These are phyloP conservation scores for Epichloe brachyelytri DNA, from an alignment of 2,329 filamentous ascomycete species.

Conservation along the genomic window DNA sequence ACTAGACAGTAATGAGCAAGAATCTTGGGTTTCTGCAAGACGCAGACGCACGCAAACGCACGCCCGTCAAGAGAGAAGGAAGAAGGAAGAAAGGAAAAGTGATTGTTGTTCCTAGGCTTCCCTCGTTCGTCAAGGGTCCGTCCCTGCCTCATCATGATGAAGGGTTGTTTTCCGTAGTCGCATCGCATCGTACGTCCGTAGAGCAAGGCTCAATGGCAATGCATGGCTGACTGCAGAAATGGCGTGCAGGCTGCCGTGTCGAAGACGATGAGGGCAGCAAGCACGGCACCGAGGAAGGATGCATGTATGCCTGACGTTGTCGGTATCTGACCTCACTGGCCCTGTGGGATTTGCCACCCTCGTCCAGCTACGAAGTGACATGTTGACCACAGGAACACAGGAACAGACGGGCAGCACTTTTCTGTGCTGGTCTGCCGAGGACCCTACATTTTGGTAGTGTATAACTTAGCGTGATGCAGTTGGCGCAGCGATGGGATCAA, in stretches of 20 bases:
- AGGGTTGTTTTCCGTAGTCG: not conserved
- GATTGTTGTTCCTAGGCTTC: too few relatives aligned
- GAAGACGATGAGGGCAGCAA: not conserved
- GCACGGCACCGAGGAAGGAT: not conserved
- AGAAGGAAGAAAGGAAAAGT: too few relatives aligned
- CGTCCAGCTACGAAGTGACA: not conserved
- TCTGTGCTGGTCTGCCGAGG: not conserved
- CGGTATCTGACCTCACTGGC: not conserved
- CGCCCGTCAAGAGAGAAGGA: too few relatives aligned
- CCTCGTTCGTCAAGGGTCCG: too few relatives aligned
- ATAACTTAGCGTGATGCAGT: not conserved
- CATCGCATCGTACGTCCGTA: not conserved
- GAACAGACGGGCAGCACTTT: not conserved
- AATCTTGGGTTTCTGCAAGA: too few relatives aligned
- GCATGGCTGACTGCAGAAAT: constrained; percentile 2
- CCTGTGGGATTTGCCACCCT: not conserved
- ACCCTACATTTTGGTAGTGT: not conserved
- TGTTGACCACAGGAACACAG: not conserved
- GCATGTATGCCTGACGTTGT: not conserved
- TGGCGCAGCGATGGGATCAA: not conserved
- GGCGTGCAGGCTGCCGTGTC: not conserved
- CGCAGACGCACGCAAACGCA: too few relatives aligned
- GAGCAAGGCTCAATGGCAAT: not conserved
- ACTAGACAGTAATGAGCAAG: too few relatives aligned
- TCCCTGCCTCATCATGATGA: not conserved